A percentile compares a stretch with the other conserved stretches of the same genome.
Evolutionary conservation across 805 yeast species (phyloP).

Genomic region (Scheffersomyces ergatensis): DNA sequence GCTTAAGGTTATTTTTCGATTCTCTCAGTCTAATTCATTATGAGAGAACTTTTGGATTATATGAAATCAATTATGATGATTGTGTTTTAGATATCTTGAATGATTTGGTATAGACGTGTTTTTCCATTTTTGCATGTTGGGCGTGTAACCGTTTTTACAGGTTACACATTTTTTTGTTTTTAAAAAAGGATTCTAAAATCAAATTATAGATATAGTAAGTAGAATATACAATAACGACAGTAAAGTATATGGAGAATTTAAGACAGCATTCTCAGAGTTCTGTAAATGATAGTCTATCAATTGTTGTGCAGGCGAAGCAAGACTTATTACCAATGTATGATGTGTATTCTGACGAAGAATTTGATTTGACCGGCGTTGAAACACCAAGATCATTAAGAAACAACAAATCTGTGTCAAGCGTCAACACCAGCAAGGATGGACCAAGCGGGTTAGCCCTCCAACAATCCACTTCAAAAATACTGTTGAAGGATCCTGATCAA

Average conservation of each 20-base stretch:
- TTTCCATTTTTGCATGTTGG: too few relatives aligned
- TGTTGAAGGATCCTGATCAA: slow-evolving; percentile 1
- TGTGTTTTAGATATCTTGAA: slow-evolving; percentile 56
- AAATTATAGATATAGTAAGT: too few relatives aligned
- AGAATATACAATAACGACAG: neutral
- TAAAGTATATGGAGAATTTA: neutral
- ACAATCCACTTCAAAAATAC: slow-evolving; percentile 6
- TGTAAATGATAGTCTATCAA: neutral
- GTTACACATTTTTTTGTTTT: neutral
- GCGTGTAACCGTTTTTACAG: too few relatives aligned
- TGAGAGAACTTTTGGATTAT: slow-evolving; percentile 61
- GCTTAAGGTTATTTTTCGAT: slow-evolving; percentile 63
- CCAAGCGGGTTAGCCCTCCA: neutral
- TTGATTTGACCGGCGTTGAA: slow-evolving; percentile 28
- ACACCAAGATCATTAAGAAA: slow-evolving; percentile 17
- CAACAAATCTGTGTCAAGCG: neutral
- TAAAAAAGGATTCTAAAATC: too few relatives aligned
- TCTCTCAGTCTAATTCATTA: slow-evolving; percentile 61
- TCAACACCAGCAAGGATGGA: neutral
- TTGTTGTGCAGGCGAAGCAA: too few relatives aligned
- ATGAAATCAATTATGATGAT: slow-evolving; percentile 24
- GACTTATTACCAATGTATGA: too few relatives aligned
- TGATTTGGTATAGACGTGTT: slow-evolving; percentile 34
- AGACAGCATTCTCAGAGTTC: too few relatives aligned
- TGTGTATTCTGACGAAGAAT: slow-evolving; percentile 21